Evolutionary conservation across 2,329 filamentous ascomycete species (phyloP).

Genomic region (Camptophora hylomeconis): DNA sequence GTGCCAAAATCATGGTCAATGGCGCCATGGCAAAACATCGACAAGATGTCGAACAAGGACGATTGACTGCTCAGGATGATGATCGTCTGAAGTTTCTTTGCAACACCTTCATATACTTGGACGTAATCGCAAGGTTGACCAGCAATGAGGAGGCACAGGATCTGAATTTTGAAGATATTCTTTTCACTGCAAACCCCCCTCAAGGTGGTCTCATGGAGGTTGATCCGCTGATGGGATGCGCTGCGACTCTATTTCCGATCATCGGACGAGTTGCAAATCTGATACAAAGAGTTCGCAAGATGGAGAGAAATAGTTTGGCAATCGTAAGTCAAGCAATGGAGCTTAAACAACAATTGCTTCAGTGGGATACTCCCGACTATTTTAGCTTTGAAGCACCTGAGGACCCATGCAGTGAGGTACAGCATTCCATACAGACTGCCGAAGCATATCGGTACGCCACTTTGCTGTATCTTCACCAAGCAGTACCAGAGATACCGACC

Average conservation of each 20-base stretch:
- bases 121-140: constrained; percentile 56
- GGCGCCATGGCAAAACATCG: constrained; percentile 41
- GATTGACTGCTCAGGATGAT: constrained; percentile 20
- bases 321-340: constrained; percentile 50
- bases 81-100: constrained; percentile 51
- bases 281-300: constrained; percentile 47
- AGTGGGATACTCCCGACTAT: constrained; percentile 45
- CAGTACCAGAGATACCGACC: constrained; percentile 54
- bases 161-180: constrained; percentile 39
- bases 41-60: constrained; percentile 14
- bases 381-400: constrained; percentile 45
- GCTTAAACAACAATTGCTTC: constrained; percentile 46
- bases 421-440: constrained; percentile 53
- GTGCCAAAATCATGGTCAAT: constrained; percentile 51
- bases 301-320: constrained; percentile 42
- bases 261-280: constrained; percentile 54
- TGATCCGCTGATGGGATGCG: constrained; percentile 61
- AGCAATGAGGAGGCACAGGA: constrained; percentile 46
- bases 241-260: constrained; percentile 52
- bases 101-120: constrained; percentile 62
- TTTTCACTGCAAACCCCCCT: constrained; percentile 24
- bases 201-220: constrained; percentile 39
- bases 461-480: constrained; percentile 53
- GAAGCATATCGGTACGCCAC: constrained; percentile 56
- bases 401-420: constrained; percentile 48